Base-by-base conservation (phyloP, 331 rosid genomes). In the Phaseolus coccineus region DNA sequence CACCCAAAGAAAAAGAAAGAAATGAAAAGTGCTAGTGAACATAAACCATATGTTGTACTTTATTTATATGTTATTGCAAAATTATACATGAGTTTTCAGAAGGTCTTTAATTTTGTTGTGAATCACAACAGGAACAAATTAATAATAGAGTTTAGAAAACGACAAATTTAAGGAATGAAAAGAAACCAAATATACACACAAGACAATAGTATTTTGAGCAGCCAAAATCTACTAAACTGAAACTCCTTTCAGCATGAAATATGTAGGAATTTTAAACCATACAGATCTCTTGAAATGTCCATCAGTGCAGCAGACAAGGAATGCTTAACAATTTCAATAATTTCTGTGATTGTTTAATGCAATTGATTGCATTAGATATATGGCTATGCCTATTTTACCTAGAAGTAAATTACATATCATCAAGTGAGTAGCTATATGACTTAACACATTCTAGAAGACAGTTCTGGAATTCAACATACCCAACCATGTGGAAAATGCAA, bases 401-500 rank as follows among this genome's bases (percentile, higher is more conserved):
- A 19, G 33, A 70, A 11, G 16, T 46, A 13, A 11, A 33, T 44
- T 71, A 68, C 47, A 59, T 27, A 77, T 59, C 80, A 53, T 61
- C 76, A 71, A 61, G 81, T 3, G 53, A 47, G 51, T 37, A 69
- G 56, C 74, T 53, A 53, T 66, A 65, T 48, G 63, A 64, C 77
- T 57, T 73, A 25, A 79, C 76, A 80, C 48, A 68, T 42, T 56
- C 40, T 51, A 75, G 61, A 56, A 37, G 22, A 62, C 44, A 64
- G 28, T 35, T 48, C 16, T 68, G 48, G 71, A 73, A 27, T 69
- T 84, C 19, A 71, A 79, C 87, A 52, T 90, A 95, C 99, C 98
- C 86, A 95, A 84, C 84, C 83, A 93, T 76, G 99, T 93, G 53
- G 97, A 71, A 84, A 95, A 91, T 61, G 98, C 99, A 83, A 93